Evolutionary conservation across 495 filamentous ascomycete species (phyloP), one percentile per base, ranked within the genome.

Genomic region (Thozetella sp.): DNA sequence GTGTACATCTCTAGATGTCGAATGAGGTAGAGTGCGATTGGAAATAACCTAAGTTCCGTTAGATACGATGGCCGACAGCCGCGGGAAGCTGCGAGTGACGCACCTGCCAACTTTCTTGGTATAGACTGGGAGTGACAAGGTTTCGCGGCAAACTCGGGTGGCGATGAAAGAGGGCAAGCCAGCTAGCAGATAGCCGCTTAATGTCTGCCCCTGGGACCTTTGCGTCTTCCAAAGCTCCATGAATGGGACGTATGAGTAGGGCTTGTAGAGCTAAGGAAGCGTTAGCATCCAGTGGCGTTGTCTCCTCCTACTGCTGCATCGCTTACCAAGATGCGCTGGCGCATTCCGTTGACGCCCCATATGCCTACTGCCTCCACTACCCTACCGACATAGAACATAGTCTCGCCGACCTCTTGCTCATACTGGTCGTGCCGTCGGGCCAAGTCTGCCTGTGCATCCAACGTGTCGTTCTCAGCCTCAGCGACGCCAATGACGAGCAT

Each of bases 401-500:
- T 67, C 13, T 68, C 66, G 20, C 77, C 83, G 3, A 74, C 71
- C 13, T 63, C 54, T 3, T 75, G 68, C 56, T 81, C 77, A 27
- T 74, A 76, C 25, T 68, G 64, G 10, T 70, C 63, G 25, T 78
- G 73, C 54, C 65, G 58, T 15, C 56, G 63, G 19, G 62, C 53
- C 1, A 56, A 45, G 54, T 76, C 71, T 0, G 58, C 22, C 30
- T 73, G 66, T 22, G 67, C 59, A n/a, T 67, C 75, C 1, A 55
- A 26, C 25, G 54, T 58, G 23, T 56, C 56, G 43, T 67, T 74
- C 15, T 82, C 79, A 30, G 77, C 78, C 53, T 82, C 79, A 13
- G 78, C 79, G 17, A 82, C 78, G 19, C 83, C 83, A 11, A 83
- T 82, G 15, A 81, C 80, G 13, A 73, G 72, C 81, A 86, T 83